Base-by-base conservation (phyloP, 768 basidiomycete genomes). In the Leccinum incarnatum region DNA sequence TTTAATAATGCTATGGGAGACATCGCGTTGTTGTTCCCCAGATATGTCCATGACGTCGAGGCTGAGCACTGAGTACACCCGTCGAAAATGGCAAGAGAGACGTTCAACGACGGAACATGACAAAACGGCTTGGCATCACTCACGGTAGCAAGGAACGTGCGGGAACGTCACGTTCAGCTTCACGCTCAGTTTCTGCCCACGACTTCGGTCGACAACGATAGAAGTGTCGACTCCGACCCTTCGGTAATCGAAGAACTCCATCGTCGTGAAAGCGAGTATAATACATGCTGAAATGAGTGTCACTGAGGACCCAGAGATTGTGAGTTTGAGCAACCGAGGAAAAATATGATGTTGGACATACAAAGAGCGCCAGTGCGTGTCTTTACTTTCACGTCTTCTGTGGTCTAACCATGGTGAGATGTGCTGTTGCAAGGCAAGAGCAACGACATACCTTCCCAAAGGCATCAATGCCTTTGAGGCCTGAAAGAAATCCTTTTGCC, bases 321-420 rank as follows among this genome's bases (percentile, higher is more conserved):
- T 65, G 63, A 59, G 59, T 55, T 40, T 14, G 27, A 55, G 48
- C 51, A 46, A 47, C 37, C 11, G 19, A 36, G n/a, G 7, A 32
- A 54, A 49, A 40, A 54, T 49, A 56, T 2, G 6, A 19, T 14
- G 23, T n/a, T 19, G 15, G 25, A 78, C 91, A 74, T 66, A 96
- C 95, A 79, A 66, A 95, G 79, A 64, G 92, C 96, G 65, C 92
- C 95, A 49, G 91, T 93, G 58, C 95, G 86, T 34, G 97, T 98
- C 82, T 95, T 95, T 77, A 99, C 93, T 78, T 98, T 98, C 62
- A 99, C 97, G 80, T 99, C 97, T 71, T 98, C 97, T 74, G 93
- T 93, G 37, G 97, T 99, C 96, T 99, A 67, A 50, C 2, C 46
- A 51, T 47, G 23, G 56, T 62, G 48, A 69, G 62, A 27, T 29